phyloP scores from a whole-genome alignment of 768 basidiomycete species.

The Naganishia antarctica region DNA sequence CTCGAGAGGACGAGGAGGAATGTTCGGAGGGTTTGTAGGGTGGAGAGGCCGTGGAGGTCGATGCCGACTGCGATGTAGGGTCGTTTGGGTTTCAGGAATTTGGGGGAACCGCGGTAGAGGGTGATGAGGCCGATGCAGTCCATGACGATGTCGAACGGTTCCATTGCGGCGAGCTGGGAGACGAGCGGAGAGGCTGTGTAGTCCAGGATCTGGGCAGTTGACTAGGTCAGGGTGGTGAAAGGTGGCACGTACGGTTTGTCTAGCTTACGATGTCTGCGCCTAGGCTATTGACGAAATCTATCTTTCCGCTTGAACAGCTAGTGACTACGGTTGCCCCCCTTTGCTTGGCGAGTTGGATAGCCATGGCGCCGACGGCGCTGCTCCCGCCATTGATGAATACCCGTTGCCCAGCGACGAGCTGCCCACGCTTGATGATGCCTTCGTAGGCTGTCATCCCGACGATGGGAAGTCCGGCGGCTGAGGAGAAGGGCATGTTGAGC shows the following conservation, averaged over 20 bases:
- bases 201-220: slow-evolving; percentile 35
- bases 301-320: slow-evolving; percentile 60
- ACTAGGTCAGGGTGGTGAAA: not conserved
- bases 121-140: slow-evolving; percentile 23
- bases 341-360: slow-evolving; percentile 66
- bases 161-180: slow-evolving; percentile 3
- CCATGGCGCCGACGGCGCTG: slow-evolving; percentile 62
- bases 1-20: not conserved
- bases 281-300: slow-evolving; percentile 55
- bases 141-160: slow-evolving; percentile 10
- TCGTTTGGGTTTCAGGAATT: slow-evolving; percentile 1
- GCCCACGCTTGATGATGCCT: slow-evolving; percentile 52
- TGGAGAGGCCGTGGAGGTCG: slow-evolving; percentile 18
- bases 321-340: slow-evolving; percentile 58
- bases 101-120: slow-evolving; percentile 5
- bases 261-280: slow-evolving; percentile 58
- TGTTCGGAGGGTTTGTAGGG: slow-evolving; percentile 1
- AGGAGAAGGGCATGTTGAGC: slow-evolving; percentile 54
- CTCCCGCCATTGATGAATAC: slow-evolving; percentile 69
- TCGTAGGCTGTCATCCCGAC: slow-evolving; percentile 59
- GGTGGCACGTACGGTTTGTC: too few species aligned
- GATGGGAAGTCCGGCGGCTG: slow-evolving; percentile 61
- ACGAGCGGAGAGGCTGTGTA: slow-evolving; percentile 6
- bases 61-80: slow-evolving; percentile 1
- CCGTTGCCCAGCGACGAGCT: slow-evolving; percentile 57